Evolutionary conservation across 1,284 basidiomycete genomes (phyloP), one percentile per base, ranked within the genome.

Genomic region (Leccinum pseudoinsigne): DNA sequence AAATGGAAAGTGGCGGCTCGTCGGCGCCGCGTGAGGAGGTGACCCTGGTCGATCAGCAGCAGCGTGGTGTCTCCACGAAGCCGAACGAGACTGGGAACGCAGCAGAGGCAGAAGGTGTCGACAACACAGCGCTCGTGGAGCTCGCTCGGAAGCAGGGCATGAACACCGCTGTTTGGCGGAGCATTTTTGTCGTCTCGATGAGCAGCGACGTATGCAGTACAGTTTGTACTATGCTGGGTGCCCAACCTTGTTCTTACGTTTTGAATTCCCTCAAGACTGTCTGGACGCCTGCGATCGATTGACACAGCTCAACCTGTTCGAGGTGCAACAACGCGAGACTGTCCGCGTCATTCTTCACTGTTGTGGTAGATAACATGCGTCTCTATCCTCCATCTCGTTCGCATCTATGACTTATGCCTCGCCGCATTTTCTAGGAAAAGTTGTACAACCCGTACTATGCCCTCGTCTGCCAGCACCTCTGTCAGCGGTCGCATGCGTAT

Each of bases 21-120:
- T 98, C 38, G 97, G 97, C 28, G 94, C 97, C 0, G 97, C 93
- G 1, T 99, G 97, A 79, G 21, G 21, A 21, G 21, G 21, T 21
- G 21, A 21, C 21, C 94, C 94, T 3, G 1, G 82, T 90, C 26
- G 92, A 95, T 62, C 5, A 45, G 16, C 84, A 81, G 58, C 82
- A 85, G 67, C 79, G 71, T 50, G 60, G 78, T 51, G 60, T 72
- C 26, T 63, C 75, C 63, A 68, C 68, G 62, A 62, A 66, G 65
- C 68, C 63, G 28, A 28, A 28, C 28, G n/a, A n/a, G n/a, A 2
- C 28, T 28, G 23, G 67, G 21, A 21, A n/a, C 2, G n/a, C 42
- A 10, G 9, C n/a, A 45, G n/a, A 18, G n/a, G 1, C 64, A 3
- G 69, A 73, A 7, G 70, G 79, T 69, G 55, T 74, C 64, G 68